Base-by-base conservation (phyloP, 179 eudicot genomes). In the Silene noctiflora region DNA sequence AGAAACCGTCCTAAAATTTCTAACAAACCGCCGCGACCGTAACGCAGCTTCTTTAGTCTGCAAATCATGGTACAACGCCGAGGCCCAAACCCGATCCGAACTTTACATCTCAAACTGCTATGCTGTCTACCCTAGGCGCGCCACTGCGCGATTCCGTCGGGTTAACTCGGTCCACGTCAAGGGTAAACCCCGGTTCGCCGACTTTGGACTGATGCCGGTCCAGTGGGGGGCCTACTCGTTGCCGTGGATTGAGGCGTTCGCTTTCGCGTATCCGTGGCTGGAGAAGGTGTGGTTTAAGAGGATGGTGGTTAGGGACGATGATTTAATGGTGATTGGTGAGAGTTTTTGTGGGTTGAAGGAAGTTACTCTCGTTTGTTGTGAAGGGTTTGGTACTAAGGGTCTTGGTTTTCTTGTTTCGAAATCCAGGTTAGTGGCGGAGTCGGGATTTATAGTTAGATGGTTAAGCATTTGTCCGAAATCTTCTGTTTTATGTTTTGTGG, bases 171-270 rank as follows among this genome's bases (percentile, higher is more conserved):
- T 84, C 58, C 74, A 79, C 1, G 16, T 92, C 0, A 92, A 92
- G 55, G 97, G 97, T 0, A 87, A 86, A 78, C 97, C 97, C 0
- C 72, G 97, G 80, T 92, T 92, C 56, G 89, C 95, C 3, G 97
- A 92, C 31, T 92, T 92, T 64, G 85, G 88, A 25, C 83, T 92
- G 6, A 84, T 89, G 86, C 95, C 91, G 1, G 66, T 72, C 0
- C 65, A 75, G 17, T 92, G 97, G 97, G 97, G 97, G 0, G 91
- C 91, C 3, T 81, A 83, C 75, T 85, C 88, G 9, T 24, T 56
- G 1, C 86, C 83, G 0, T 92, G 97, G 97, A 60, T 83, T 0
- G 0, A 29, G 0, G 82, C 84, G 2, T 83, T 92, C 63, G 88
- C 67, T 0, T 58, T 66, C 0, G 58, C 82, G 1, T 92, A 92